Base-by-base conservation (phyloP, 2,329 filamentous ascomycete genomes). In the Aspergillus neotritici region DNA sequence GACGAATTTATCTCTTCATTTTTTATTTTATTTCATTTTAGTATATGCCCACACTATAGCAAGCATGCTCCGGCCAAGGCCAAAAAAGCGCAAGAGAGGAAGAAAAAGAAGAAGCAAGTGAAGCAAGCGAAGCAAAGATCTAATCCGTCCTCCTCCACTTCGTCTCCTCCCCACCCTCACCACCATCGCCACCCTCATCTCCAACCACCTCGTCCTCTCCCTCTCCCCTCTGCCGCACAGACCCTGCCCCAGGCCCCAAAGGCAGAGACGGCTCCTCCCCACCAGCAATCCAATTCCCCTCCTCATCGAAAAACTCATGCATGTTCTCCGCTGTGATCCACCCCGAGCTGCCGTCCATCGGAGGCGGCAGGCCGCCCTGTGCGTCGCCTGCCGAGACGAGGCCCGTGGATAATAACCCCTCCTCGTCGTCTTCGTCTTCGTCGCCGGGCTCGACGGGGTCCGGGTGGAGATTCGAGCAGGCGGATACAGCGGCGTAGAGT, bases 291-390 rank as follows among this genome's bases (percentile, higher is more conserved):
- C 84, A 91, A 60, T 91, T 89, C 3, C 87, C 87, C 7, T 89
- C 77, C 49, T 78, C 82, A 55, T 93, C 86, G 65, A 93, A 86
- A 60, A 82, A 94, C 54, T 94, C 79, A 51, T 84, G 75, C 62
- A 94, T 83, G 57, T 96, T 97, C 44, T 95, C 91, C 7, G 87
- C 86, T 12, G 91, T 97, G 60, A 97, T 74, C 72, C 71, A 74
- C 7, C 72, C 71, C 1, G 70, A 72, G 44, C 72, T 73, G 12
- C 71, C 71, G 30, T 67, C 69, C 55, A 74, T 63, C 3, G 72
- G 66, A 29, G 71, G 71, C 25, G 72, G 72, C 34, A 74, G 43
- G 3, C 63, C 69, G 2, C 67, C 65, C 34, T 62, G 56, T 30
- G 44, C 55, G 31, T 57, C 58, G 9, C 65, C 65, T 12, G 62